Percentiles rank a stretch among this genome's conserved stretches.
Evolutionary conservation across 352 stramenopile genomes (phyloP).

Genomic region (Globisporangium abappressorium): DNA sequence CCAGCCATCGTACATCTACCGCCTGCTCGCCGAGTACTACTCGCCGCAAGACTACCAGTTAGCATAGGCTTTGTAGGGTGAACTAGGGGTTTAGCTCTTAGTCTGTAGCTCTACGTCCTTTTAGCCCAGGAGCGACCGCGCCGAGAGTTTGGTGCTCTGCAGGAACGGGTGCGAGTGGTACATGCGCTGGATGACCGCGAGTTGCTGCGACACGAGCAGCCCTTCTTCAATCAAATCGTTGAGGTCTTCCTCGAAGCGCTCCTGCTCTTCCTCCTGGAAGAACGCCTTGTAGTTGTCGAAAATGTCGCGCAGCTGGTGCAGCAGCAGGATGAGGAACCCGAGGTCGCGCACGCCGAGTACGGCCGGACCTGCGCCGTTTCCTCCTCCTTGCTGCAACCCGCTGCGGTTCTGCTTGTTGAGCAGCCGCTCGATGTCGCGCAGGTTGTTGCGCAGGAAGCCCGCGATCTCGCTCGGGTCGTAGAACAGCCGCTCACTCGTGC

Average conservation of each 20-base stretch:
- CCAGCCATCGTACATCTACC: conserved; percentile 98
- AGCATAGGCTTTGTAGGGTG: conserved; percentile 30
- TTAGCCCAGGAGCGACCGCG: conserved; percentile 41
- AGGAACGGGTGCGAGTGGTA: conserved; percentile 83
- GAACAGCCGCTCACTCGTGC: conserved; percentile 74
- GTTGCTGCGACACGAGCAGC: conserved; percentile 70
- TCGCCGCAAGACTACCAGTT: conserved; percentile 95
- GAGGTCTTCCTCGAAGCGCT: conserved; percentile 82
- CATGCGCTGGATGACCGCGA: conserved; percentile 87
- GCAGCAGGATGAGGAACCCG: conserved; percentile 65
- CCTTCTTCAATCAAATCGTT: conserved; percentile 79
- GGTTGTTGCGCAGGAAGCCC: conserved; percentile 70
- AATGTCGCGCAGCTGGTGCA: conserved; percentile 74
- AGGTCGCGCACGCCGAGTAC: conserved; percentile 65
- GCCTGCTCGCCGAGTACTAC: conserved; percentile 98
- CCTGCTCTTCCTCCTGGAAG: conserved; percentile 76
- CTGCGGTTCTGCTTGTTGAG: conserved; percentile 79
- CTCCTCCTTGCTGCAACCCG: conserved; percentile 18
- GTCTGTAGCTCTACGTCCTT: neutral
- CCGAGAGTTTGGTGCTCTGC: conserved; percentile 47
- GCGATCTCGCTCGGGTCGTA: conserved; percentile 77
- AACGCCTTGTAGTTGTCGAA: conserved; percentile 69
- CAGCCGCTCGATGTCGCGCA: conserved; percentile 80
- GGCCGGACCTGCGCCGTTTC: neutral
- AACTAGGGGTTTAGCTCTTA: neutral